These are phyloP conservation scores for Penicillium sp. DNA, from an alignment of 2,329 filamentous ascomycete genomes.

Conservation along the genomic window DNA sequence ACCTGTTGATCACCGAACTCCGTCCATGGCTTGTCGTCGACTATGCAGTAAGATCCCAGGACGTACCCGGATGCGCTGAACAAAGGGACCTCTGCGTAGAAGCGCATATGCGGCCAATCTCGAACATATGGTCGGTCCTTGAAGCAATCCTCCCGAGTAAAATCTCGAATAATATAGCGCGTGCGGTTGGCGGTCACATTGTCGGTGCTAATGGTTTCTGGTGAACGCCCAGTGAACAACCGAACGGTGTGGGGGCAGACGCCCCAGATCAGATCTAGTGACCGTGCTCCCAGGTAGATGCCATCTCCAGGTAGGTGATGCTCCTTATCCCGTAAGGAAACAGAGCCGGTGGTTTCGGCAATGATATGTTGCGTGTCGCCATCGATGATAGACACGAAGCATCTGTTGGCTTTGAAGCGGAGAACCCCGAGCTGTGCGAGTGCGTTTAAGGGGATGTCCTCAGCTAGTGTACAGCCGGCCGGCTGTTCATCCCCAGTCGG, in stretches of 20 bases:
- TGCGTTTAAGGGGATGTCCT: constrained; percentile 45
- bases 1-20: constrained; percentile 35
- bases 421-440: constrained; percentile 51
- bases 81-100: constrained; percentile 59
- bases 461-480: constrained; percentile 1
- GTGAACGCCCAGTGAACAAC: constrained; percentile 18
- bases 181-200: constrained; percentile 27
- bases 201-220: constrained; percentile 9
- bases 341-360: constrained; percentile 49
- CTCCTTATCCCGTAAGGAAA: constrained; percentile 35
- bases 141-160: constrained; percentile 33
- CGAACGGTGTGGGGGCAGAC: constrained; percentile 18
- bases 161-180: constrained; percentile 37
- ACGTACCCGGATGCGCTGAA: constrained; percentile 51
- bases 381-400: constrained; percentile 53
- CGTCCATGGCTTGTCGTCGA: constrained; percentile 52
- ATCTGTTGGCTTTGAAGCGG: constrained; percentile 45
- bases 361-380: constrained; percentile 48
- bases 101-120: constrained; percentile 36
- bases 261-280: constrained; percentile 16
- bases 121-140: constrained; percentile 33
- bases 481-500: constrained; percentile 14
- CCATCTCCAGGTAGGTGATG: constrained; percentile 27
- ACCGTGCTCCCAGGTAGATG: constrained; percentile 29
- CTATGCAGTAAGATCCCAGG: constrained; percentile 58